A percentile compares a stretch with the other conserved stretches of the same genome.
Conservation (phyloP, 805 yeast species). For the Schwanniomyces yamadae region DNA sequence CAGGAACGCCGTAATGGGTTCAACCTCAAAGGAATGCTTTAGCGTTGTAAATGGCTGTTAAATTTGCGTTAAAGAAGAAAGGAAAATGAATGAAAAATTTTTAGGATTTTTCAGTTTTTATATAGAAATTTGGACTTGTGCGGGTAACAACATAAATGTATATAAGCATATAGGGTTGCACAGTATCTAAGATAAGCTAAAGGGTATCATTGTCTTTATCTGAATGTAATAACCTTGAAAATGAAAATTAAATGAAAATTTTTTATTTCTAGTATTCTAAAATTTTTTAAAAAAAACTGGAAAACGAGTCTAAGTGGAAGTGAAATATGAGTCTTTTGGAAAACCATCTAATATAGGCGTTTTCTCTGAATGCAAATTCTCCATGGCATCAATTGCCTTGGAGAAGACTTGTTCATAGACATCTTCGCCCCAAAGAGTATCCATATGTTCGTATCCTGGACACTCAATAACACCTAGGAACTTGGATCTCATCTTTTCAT, state of each 20-base stretch:
- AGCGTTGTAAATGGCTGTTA: slow-evolving; percentile 62
- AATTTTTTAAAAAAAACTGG: not conserved
- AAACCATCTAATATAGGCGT: not conserved
- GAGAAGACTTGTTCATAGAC: slow-evolving; percentile 26
- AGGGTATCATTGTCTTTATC: too few species aligned
- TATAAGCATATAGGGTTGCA: slow-evolving; percentile 3
- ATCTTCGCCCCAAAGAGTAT: slow-evolving; percentile 28
- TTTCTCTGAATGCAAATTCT: not conserved
- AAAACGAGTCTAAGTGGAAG: not conserved
- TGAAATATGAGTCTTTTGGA: too few species aligned
- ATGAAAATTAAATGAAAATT: not conserved
- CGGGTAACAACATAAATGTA: slow-evolving; percentile 23
- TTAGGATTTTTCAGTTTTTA: slow-evolving; percentile 1
- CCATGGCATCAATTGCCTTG: slow-evolving; percentile 14
- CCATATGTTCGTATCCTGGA: slow-evolving; percentile 31
- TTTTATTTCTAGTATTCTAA: not conserved
- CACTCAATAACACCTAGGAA: slow-evolving; percentile 18
- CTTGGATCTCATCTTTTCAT: slow-evolving; percentile 21
- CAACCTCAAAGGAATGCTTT: slow-evolving; percentile 71
- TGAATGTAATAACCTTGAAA: not conserved
- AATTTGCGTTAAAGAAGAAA: slow-evolving; percentile 51
- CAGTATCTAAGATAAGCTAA: too few species aligned
- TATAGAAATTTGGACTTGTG: not conserved
- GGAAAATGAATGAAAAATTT: slow-evolving; percentile 6
- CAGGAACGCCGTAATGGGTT: slow-evolving; percentile 61